Evolutionary conservation across 441 rosid genomes (phyloP).

Genomic region (Erysimum cheiri): DNA sequence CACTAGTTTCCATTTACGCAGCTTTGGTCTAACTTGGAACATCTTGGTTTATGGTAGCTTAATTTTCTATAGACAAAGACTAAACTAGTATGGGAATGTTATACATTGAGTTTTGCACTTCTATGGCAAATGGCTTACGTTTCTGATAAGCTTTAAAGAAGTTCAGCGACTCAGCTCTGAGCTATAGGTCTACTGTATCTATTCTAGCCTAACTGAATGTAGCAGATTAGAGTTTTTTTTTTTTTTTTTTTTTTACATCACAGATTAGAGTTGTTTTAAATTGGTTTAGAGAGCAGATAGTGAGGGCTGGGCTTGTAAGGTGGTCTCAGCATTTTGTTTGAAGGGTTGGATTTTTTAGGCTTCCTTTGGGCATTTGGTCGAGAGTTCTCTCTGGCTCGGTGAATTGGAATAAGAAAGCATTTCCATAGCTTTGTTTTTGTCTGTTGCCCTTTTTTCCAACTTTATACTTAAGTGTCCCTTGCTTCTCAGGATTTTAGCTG

Average conservation of each 20-base stretch:
- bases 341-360: slow-evolving; percentile 1
- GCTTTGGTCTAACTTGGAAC: slow-evolving; percentile 9
- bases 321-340: slow-evolving; percentile 2
- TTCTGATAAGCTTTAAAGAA: slow-evolving; percentile 1
- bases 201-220: not conserved
- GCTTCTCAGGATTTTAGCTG: slow-evolving; percentile 18
- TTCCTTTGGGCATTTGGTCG: slow-evolving; percentile 19
- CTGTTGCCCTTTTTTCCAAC: not conserved
- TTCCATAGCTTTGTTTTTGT: slow-evolving; percentile 11
- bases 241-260: too few species aligned
- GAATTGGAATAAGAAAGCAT: slow-evolving; percentile 4
- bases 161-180: not conserved
- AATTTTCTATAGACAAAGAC: not conserved
- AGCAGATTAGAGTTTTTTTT: slow-evolving; percentile 2
- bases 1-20: slow-evolving; percentile 17
- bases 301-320: not conserved
- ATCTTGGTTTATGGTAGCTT: slow-evolving; percentile 26
- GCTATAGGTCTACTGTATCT: slow-evolving; percentile 10
- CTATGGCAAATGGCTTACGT: not conserved
- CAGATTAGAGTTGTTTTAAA: not conserved
- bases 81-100: not conserved
- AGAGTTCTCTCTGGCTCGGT: slow-evolving; percentile 22
- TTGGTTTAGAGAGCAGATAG: slow-evolving; percentile 16
- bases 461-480: not conserved
- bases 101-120: not conserved